phyloP scores from a whole-genome alignment of 768 basidiomycete species.

The Suillus lakei region DNA sequence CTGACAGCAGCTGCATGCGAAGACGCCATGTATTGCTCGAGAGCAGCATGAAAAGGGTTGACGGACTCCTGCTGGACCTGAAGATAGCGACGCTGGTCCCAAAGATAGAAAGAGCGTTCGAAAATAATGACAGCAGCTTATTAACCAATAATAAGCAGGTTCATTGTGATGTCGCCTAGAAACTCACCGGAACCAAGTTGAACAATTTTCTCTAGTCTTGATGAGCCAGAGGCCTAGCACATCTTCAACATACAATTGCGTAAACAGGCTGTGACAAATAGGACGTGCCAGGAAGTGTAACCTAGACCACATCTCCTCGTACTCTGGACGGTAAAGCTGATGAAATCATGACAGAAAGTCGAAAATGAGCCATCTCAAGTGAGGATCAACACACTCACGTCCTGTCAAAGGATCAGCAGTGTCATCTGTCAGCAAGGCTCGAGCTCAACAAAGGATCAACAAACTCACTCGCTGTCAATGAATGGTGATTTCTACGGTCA shows the following conservation, averaged over 20 bases:
- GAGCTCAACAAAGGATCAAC: too few relatives aligned
- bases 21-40: neutral
- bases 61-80: neutral
- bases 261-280: neutral
- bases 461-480: too few relatives aligned
- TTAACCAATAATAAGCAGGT: neutral
- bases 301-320: neutral
- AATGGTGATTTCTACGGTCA: too few relatives aligned
- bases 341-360: too few relatives aligned
- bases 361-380: too few relatives aligned
- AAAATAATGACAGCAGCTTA: neutral
- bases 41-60: neutral
- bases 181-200: neutral
- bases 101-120: neutral
- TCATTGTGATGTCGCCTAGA: neutral
- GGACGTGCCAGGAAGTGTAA: neutral
- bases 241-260: neutral
- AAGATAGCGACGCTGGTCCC: neutral
- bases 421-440: too few relatives aligned
- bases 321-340: neutral
- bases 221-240: neutral
- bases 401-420: too few relatives aligned
- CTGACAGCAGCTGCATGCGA: neutral
- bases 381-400: too few relatives aligned
- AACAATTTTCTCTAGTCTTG: neutral